Evolutionary conservation across 768 basidiomycete species (phyloP), one percentile per base, ranked within the genome.

Genomic region (Cystofilobasidium macerans): DNA sequence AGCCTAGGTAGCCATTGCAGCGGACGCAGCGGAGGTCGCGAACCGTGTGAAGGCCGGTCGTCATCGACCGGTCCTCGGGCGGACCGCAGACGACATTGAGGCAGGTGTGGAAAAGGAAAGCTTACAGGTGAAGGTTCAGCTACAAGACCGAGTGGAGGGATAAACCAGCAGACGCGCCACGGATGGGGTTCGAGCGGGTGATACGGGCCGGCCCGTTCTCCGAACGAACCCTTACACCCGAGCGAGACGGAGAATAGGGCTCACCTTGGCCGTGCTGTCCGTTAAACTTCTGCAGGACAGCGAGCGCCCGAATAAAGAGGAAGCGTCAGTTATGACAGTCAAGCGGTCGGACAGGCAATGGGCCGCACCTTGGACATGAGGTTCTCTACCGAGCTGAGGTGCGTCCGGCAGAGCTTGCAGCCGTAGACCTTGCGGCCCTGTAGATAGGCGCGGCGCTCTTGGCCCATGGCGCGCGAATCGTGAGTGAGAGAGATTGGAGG

Each of bases 41-140:
- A 36, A 99, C 94, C 28, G 86, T 89, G 78, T 99, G 95, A 72
- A 88, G 84, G 28, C 94, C 94, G 28, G 94, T 99, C 35, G 92
- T 93, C 94, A 99, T 99, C 67, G 85, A 84, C 69, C 94, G 82
- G 75, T 97, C 94, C 74, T 82, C 88, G 53, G 90, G 85, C 70
- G 88, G 86, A 68, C 91, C 92, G 76, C 88, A 86, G 69, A 85
- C 79, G 69, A 97, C 82, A 76, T 99, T 99, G 71, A 95, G 90
- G 68, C 92, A 94, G 32, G 48, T 53, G 33, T 62, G 53, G 48
- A 62, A 62, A 7, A 62, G 47, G 40, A 43, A 40, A 28, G 58
- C 58, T 60, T n/a, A n/a, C n/a, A n/a, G n/a, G n/a, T n/a, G n/a
- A n/a, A n/a, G n/a, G n/a, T n/a, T n/a, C 8, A 40, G 38, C 9